Conservation (phyloP, 2,329 filamentous ascomycete genomes). For the Elsinoe ampelina region DNA sequence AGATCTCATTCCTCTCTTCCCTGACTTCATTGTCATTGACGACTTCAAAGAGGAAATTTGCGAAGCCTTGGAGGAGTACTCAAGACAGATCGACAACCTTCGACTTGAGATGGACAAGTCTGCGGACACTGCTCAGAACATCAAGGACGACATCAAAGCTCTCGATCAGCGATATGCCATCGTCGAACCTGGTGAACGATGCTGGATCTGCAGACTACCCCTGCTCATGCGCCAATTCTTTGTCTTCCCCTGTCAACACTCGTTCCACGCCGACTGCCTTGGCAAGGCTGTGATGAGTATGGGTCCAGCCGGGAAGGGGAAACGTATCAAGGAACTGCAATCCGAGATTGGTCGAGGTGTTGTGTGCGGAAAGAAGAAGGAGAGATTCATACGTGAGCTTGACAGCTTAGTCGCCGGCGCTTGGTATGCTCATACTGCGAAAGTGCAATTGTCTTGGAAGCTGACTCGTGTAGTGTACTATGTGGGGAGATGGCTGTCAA, state of each 20-base stretch:
- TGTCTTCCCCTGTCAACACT: slow-evolving; percentile 96
- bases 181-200: slow-evolving; percentile 90
- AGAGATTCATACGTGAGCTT: slow-evolving; percentile 76
- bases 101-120: slow-evolving; percentile 95
- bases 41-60: slow-evolving; percentile 99
- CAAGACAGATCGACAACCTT: slow-evolving; percentile 75
- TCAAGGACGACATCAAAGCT: slow-evolving; percentile 77
- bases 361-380: slow-evolving; percentile 58
- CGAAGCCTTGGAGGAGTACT: slow-evolving; percentile 84
- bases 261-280: slow-evolving; percentile 92
- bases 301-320: slow-evolving; percentile 63
- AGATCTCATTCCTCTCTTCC: slow-evolving; percentile 96
- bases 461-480: slow-evolving; percentile 54
- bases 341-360: slow-evolving; percentile 66
- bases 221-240: slow-evolving; percentile 89
- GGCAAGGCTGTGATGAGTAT: slow-evolving; percentile 78
- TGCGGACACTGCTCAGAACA: slow-evolving; percentile 77
- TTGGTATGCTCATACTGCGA: slow-evolving; percentile 51
- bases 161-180: slow-evolving; percentile 89
- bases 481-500: slow-evolving; percentile 95
- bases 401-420: slow-evolving; percentile 84
- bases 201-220: slow-evolving; percentile 78
- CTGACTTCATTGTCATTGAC: slow-evolving; percentile 96
- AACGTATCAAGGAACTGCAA: slow-evolving; percentile 78
- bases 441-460: slow-evolving; percentile 2